These are phyloP conservation scores for Skeletonema grethae DNA, from an alignment of 108 stramenopile genomes.

Conservation along the genomic window DNA sequence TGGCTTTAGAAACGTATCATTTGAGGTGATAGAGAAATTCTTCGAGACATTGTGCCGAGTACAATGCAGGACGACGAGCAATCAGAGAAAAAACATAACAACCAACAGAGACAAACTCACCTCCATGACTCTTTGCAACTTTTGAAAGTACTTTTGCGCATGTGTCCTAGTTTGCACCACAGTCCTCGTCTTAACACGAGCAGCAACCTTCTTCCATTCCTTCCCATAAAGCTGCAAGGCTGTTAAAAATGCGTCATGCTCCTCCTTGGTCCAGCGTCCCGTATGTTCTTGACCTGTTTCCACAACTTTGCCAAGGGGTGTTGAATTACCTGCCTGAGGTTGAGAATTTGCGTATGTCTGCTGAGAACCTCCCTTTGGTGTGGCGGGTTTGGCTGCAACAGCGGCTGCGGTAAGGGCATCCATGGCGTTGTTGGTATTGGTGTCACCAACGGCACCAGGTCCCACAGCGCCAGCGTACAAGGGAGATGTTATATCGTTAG, in stretches of 20 bases:
- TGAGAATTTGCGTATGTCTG: background rate
- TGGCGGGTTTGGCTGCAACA: conserved; percentile 12
- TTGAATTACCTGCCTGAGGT: background rate
- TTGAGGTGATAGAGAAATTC: too few species aligned
- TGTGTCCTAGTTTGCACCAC: conserved; percentile 98
- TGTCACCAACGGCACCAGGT: background rate
- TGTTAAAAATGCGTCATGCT: conserved; percentile 90
- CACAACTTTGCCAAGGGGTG: conserved; percentile 63
- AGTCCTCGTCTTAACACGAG: conserved; percentile 92
- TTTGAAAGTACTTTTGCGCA: conserved; percentile 99
- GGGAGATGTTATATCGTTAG: background rate
- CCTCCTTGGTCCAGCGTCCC: conserved; percentile 88
- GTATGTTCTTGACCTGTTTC: conserved; percentile 83
- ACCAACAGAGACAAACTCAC: background rate
- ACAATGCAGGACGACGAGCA: background rate
- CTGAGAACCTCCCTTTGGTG: background rate
- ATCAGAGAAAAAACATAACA: background rate
- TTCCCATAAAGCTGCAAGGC: conserved; percentile 91
- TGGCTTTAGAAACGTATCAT: background rate
- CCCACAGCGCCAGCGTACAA: background rate
- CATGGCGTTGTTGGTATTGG: conserved; percentile 6
- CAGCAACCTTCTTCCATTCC: conserved; percentile 95
- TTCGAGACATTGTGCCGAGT: background rate
- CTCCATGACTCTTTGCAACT: conserved; percentile 81
- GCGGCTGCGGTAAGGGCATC: conserved; percentile 8